Percentiles rank a stretch among this genome's conserved stretches.
phyloP scores from a whole-genome alignment of 2,329 filamentous ascomycete species.

The Ascochyta fabae region DNA sequence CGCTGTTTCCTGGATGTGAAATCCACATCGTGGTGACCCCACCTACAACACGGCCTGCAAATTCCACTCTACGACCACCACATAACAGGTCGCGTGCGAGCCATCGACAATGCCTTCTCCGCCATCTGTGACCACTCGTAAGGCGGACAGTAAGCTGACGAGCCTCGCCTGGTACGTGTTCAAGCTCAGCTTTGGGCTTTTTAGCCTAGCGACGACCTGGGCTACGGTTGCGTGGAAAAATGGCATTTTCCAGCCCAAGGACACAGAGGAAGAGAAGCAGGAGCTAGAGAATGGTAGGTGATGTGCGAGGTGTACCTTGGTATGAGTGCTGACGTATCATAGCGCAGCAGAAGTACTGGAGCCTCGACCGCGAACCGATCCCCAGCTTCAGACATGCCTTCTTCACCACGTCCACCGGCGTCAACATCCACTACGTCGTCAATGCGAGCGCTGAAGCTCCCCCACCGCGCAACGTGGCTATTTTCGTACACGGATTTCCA shows the following conservation, averaged over 20 bases:
- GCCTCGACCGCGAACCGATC: slow-evolving; percentile 55
- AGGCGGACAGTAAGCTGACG: slow-evolving; percentile 13
- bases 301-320: neutral
- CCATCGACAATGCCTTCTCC: slow-evolving; percentile 10
- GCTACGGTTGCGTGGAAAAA: slow-evolving; percentile 33
- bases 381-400: slow-evolving; percentile 59
- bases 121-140: slow-evolving; percentile 3
- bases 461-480: slow-evolving; percentile 51
- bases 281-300: slow-evolving; percentile 35
- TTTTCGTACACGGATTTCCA: slow-evolving; percentile 67
- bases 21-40: slow-evolving; percentile 3
- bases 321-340: slow-evolving; percentile 5
- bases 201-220: slow-evolving; percentile 32
- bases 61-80: neutral
- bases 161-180: slow-evolving; percentile 35
- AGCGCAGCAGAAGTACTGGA: slow-evolving; percentile 63
- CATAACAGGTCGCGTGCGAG: neutral
- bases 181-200: slow-evolving; percentile 42
- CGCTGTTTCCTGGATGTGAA: neutral
- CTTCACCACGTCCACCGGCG: slow-evolving; percentile 56
- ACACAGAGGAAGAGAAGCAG: slow-evolving; percentile 36
- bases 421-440: slow-evolving; percentile 63
- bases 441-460: slow-evolving; percentile 31
- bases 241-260: slow-evolving; percentile 35
- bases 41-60: neutral